These are phyloP conservation scores for Corymbia calophylla DNA, from an alignment of 441 rosid genomes.

Conservation along the genomic window DNA sequence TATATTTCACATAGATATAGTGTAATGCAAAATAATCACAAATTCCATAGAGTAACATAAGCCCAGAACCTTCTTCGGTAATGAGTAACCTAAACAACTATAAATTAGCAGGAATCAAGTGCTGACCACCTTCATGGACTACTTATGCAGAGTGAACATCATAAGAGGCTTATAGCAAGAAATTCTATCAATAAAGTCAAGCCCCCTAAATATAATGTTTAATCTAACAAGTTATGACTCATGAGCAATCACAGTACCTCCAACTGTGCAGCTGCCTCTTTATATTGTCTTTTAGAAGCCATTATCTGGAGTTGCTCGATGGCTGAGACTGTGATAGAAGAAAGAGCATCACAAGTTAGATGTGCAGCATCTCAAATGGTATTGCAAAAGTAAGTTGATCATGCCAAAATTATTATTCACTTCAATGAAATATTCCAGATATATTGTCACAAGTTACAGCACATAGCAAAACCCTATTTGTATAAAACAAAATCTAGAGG, in stretches of 20 bases:
- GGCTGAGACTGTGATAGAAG: constrained; percentile 74
- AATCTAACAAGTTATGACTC: not conserved
- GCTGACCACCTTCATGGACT: not conserved
- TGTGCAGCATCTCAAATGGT: not conserved
- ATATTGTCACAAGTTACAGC: not conserved
- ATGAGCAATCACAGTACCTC: constrained; percentile 51
- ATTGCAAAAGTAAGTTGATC: not conserved
- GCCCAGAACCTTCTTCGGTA: not conserved
- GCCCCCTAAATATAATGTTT: not conserved
- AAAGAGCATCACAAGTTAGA: not conserved
- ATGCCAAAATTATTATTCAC: not conserved
- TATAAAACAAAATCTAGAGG: not conserved
- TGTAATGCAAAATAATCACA: not conserved
- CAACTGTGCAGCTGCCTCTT: constrained; percentile 98
- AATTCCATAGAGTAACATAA: not conserved
- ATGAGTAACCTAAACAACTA: not conserved
- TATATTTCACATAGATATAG: not conserved
- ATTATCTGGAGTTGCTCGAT: constrained; percentile 98
- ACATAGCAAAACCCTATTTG: not conserved
- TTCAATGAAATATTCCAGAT: not conserved
- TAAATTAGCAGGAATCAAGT: not conserved
- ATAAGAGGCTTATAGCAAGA: not conserved
- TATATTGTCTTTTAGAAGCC: constrained; percentile 98
- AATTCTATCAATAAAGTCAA: not conserved
- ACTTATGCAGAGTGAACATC: not conserved